These are phyloP conservation scores for Rhizophora mangle DNA, from an alignment of 345 rosid species.

Conservation along the genomic window DNA sequence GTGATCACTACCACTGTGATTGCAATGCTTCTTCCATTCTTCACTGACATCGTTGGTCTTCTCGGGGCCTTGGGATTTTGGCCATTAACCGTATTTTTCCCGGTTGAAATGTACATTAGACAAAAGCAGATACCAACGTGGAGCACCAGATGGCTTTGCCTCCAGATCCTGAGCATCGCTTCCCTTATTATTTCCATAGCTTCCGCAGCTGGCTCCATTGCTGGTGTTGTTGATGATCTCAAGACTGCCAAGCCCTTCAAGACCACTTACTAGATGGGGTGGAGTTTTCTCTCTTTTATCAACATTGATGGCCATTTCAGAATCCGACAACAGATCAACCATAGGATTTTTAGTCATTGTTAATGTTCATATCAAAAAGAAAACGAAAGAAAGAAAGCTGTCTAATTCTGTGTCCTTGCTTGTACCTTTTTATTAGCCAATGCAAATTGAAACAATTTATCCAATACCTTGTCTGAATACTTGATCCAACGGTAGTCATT, in stretches of 20 bases:
- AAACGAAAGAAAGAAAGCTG: background rate
- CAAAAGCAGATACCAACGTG: constrained; percentile 69
- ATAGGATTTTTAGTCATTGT: constrained; percentile 4
- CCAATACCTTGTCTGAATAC: background rate
- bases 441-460: constrained; percentile 13
- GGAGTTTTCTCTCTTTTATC: background rate
- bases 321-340: background rate
- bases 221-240: constrained; percentile 56
- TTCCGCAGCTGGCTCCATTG: constrained; percentile 77
- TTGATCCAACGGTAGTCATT: background rate
- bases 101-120: constrained; percentile 79
- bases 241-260: constrained; percentile 66
- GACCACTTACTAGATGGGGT: constrained; percentile 32
- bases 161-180: constrained; percentile 62
- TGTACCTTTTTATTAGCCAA: constrained; percentile 11
- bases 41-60: constrained; percentile 68
- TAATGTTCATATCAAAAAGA: constrained; percentile 1
- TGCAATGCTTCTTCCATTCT: constrained; percentile 87
- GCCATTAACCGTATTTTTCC: constrained; percentile 88
- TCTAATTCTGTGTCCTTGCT: background rate
- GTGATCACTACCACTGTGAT: constrained; percentile 63
- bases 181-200: constrained; percentile 67
- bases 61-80: constrained; percentile 91
- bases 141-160: constrained; percentile 75
- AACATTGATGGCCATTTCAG: constrained; percentile 6